phyloP scores from a whole-genome alignment of 169 alveolate species.

The Eimeria falciformis region DNA sequence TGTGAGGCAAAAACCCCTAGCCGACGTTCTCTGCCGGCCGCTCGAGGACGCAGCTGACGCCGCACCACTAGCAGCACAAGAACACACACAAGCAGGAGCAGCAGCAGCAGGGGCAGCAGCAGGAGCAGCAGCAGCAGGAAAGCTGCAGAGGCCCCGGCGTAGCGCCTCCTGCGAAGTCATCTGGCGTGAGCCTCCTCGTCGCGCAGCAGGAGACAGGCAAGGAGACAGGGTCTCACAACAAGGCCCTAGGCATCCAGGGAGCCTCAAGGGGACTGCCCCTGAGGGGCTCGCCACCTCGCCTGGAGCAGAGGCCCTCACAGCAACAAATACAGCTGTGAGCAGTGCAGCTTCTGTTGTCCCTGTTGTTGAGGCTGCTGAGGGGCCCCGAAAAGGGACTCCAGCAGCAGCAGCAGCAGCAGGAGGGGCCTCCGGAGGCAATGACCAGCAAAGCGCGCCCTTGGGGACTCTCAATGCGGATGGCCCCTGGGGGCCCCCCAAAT shows the following conservation, averaged over 20 bases:
- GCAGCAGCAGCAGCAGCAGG: constrained; percentile 32
- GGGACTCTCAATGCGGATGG: neutral
- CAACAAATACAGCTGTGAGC: neutral
- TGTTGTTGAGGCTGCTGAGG: neutral
- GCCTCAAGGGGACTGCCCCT: neutral
- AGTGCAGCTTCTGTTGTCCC: neutral
- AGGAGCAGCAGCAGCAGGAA: neutral
- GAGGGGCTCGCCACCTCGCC: neutral
- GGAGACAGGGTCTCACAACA: neutral
- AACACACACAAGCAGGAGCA: constrained; percentile 38
- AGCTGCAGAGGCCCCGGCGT: neutral
- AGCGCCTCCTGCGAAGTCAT: constrained; percentile 43
- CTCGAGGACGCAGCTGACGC: no score
- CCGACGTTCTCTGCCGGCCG: neutral
- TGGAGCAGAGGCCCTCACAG: neutral
- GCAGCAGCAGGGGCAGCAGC: constrained; percentile 2
- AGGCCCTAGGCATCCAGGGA: constrained; percentile 20
- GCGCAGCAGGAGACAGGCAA: neutral
- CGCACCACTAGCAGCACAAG: constrained; percentile 1
- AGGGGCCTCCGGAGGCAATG: neutral
- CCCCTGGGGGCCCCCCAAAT: neutral
- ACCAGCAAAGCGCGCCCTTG: neutral
- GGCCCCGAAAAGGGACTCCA: neutral
- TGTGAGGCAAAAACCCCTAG: neutral
- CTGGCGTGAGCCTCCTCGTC: neutral